Conservation (phyloP, 345 rosid species). For the Euphorbia peplus region DNA sequence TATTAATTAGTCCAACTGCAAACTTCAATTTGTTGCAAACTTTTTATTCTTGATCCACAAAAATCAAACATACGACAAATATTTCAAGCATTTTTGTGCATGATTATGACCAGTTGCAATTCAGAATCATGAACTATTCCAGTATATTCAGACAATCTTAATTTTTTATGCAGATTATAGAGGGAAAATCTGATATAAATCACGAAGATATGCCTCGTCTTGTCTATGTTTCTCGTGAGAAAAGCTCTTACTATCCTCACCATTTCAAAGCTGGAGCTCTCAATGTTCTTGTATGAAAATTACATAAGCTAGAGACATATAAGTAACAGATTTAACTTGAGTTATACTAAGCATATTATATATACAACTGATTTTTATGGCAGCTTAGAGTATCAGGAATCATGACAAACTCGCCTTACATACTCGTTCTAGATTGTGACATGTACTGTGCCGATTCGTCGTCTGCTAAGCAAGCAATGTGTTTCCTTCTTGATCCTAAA, state of each 20-base stretch:
- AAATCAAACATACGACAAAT: too few relatives aligned
- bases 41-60: neutral
- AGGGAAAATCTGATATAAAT: neutral
- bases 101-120: too few relatives aligned
- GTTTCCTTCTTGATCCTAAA: conserved; percentile 38
- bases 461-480: conserved; percentile 46
- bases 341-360: too few relatives aligned
- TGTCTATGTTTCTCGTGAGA: conserved; percentile 48
- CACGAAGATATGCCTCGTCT: conserved; percentile 31
- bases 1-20: too few relatives aligned
- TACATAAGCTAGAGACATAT: too few relatives aligned
- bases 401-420: conserved; percentile 42
- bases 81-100: too few relatives aligned
- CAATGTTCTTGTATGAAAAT: conserved; percentile 45
- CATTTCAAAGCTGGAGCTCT: conserved; percentile 59
- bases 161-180: conserved; percentile 21
- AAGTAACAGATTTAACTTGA: too few relatives aligned
- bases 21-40: neutral
- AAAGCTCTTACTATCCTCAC: conserved; percentile 34
- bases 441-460: conserved; percentile 47
- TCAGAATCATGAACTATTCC: too few relatives aligned
- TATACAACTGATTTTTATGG: neutral
- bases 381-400: conserved; percentile 53
- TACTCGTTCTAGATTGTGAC: conserved; percentile 48
- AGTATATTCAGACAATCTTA: too few relatives aligned